phyloP scores from a whole-genome alignment of 257 asterid species.

The Orobanche coerulescens region DNA sequence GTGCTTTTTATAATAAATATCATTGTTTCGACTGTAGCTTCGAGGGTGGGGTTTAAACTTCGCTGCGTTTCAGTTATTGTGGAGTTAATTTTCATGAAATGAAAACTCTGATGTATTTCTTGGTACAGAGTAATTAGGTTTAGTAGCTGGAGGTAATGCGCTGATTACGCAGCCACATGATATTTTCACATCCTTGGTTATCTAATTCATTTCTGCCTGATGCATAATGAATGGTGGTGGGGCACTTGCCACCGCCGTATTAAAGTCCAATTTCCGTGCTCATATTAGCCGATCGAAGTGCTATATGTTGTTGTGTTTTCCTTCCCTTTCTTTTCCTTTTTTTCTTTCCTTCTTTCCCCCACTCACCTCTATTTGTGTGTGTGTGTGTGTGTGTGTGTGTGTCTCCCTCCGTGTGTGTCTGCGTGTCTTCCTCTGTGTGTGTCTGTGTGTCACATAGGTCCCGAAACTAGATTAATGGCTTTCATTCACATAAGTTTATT shows the following conservation, averaged over 20 bases:
- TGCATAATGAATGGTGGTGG: not conserved
- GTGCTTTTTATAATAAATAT: not conserved
- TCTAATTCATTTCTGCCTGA: slow-evolving; percentile 6
- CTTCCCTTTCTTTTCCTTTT: slow-evolving; percentile 4
- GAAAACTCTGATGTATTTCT: not conserved
- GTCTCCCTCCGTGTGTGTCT: no score
- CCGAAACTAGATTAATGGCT: not conserved
- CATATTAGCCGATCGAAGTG: not conserved
- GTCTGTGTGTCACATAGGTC: no score
- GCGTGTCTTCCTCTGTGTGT: no score
- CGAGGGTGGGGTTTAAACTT: not conserved
- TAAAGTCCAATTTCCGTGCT: not conserved
- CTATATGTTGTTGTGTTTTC: not conserved
- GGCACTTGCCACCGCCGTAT: not conserved
- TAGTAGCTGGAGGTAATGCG: not conserved
- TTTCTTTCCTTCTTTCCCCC: no score
- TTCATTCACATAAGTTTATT: not conserved
- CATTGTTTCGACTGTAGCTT: not conserved
- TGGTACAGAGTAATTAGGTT: not conserved
- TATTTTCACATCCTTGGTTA: not conserved
- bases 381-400: no score
- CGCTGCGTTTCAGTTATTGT: not conserved
- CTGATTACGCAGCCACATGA: not conserved
- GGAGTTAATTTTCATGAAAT: not conserved
- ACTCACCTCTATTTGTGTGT: no score